Percentiles rank a stretch among this genome's conserved stretches.
These are phyloP conservation scores for Colletotrichum orbiculare DNA, from an alignment of 2,329 filamentous ascomycete species.

Conservation along the genomic window DNA sequence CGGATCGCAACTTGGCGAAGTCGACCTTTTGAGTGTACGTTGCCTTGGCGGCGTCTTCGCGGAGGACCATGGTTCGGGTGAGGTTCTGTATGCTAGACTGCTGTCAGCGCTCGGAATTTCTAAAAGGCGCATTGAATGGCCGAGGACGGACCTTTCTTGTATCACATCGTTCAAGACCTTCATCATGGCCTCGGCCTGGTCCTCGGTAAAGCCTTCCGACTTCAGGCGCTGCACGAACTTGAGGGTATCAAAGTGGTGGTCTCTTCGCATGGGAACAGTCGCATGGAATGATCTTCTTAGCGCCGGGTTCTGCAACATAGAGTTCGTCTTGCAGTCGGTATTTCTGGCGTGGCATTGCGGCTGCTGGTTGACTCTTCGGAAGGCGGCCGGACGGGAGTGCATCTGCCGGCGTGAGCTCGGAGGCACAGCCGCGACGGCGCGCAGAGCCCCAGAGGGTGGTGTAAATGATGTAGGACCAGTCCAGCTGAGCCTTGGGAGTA, in stretches of 20 bases:
- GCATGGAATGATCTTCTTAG: constrained; percentile 72
- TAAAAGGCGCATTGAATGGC: too few species aligned
- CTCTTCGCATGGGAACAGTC: constrained; percentile 69
- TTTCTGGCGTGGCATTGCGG: constrained; percentile 28
- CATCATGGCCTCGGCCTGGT: constrained; percentile 98
- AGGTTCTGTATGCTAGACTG: constrained; percentile 86
- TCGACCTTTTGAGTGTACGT: constrained; percentile 92
- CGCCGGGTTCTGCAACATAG: constrained; percentile 43
- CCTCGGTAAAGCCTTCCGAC: constrained; percentile 93
- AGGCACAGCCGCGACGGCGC: constrained; percentile 42
- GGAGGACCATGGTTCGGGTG: constrained; percentile 96
- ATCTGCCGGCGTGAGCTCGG: constrained; percentile 34
- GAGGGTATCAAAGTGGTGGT: constrained; percentile 98
- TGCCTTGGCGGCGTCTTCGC: constrained; percentile 88
- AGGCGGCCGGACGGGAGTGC: constrained; percentile 38
- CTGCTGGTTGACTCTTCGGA: constrained; percentile 40
- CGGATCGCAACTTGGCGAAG: constrained; percentile 95
- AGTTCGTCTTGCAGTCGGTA: constrained; percentile 22
- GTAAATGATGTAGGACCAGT: constrained; percentile 44
- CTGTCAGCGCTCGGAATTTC: too few species aligned
- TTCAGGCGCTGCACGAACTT: constrained; percentile 95
- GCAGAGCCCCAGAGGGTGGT: constrained; percentile 39
- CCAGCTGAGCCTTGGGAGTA: constrained; percentile 69
- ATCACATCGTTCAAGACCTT: constrained; percentile 96
- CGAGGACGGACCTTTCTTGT: constrained; percentile 78